These are phyloP conservation scores for Colletotrichum endophyticum DNA, from an alignment of 2,329 filamentous ascomycete genomes.

Conservation along the genomic window DNA sequence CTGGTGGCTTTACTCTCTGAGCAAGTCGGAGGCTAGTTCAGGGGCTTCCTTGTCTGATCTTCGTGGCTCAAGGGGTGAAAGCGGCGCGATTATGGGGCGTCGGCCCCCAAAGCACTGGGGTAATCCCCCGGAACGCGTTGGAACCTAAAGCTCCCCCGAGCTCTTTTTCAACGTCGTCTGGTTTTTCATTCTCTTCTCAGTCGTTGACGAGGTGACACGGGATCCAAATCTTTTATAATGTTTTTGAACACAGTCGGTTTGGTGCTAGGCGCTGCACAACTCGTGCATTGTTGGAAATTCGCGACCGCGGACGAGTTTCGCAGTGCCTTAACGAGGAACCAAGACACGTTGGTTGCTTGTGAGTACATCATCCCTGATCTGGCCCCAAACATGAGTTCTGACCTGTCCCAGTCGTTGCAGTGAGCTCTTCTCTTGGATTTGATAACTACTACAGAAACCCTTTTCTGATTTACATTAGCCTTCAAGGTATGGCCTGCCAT, in stretches of 20 bases:
- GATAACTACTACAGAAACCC: background rate
- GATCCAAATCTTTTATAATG: background rate
- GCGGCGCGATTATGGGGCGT: background rate
- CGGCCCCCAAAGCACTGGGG: background rate
- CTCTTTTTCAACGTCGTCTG: background rate
- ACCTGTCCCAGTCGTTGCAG: background rate
- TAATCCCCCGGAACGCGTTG: background rate
- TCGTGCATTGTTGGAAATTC: background rate
- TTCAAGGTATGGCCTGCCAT: background rate
- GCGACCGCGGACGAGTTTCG: background rate
- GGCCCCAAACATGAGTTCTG: background rate
- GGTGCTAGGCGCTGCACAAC: background rate
- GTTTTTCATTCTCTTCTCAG: background rate
- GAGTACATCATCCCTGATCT: conserved; percentile 14
- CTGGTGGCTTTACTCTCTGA: background rate
- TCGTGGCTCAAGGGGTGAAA: background rate
- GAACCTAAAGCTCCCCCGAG: background rate
- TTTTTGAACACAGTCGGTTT: background rate
- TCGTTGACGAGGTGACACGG: no score
- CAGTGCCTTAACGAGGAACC: conserved; percentile 10
- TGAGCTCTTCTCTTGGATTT: background rate
- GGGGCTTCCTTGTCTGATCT: conserved; percentile 17
- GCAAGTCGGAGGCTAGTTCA: background rate
- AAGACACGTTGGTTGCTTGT: conserved; percentile 34
- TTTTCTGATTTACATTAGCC: background rate